Evolutionary conservation across 495 filamentous ascomycete species (phyloP), one percentile per base, ranked within the genome.

Genomic region (Cairneyella variabilis): DNA sequence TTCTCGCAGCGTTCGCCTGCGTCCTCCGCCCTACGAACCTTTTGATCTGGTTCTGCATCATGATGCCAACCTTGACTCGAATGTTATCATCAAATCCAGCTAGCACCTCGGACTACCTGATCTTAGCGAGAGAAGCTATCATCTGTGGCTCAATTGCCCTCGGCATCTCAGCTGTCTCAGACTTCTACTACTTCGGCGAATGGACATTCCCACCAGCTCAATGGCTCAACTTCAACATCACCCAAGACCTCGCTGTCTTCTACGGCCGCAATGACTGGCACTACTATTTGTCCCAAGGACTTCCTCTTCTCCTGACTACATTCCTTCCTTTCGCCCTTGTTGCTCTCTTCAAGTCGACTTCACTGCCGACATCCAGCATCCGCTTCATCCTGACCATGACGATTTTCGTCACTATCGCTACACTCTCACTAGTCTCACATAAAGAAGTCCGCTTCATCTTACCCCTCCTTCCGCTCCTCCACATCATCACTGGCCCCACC

Each of bases 401-500:
- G 0, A 73, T 79, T 27, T 30, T 89, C 27, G 56, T 78, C 23
- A 84, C 90, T 58, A 77, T 84, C 20, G 58, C 70, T 0, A 64
- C 73, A 17, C 80, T 97, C 17, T 95, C 89, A 8, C 54, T 88
- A 12, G 86, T 98, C 51, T 83, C 92, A 22, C 93, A 98, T 72
- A 98, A 98, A 69, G 93, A 98, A 79, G 88, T 96, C 55, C 90
- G 93, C 58, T 98, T 98, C 71, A 87, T 97, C 57, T 96, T 96
- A 63, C 95, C 93, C 4, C 79, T 97, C 34, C 77, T 98, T 0
- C 93, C 93, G 3, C 75, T 85, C 16, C 76, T 98, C 12, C 90
- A 96, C 65, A 73, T 95, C 56, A 74, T 97, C 39, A 78, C 86
- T 4, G 88, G 90, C 0, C 77, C 81, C 2, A 77, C 83, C 17